Base-by-base conservation (phyloP, 148 eudicot genomes). In the Mesembryanthemum crystallinum region DNA sequence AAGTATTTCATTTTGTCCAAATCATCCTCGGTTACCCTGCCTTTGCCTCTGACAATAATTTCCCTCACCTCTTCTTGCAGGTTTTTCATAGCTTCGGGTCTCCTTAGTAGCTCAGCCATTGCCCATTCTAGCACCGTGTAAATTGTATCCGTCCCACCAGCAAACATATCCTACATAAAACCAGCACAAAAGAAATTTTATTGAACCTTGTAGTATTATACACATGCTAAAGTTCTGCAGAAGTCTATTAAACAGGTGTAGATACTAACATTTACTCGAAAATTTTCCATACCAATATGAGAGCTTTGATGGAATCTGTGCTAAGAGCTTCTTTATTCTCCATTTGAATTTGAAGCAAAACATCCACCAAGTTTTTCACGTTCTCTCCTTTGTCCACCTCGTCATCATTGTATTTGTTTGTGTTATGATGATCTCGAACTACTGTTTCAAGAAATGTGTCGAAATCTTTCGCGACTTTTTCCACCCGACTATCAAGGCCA, bases 71-170 rank as follows among this genome's bases (percentile, higher is more conserved):
- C 87, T 0, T 81, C 59, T 42, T 87, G 85, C 5, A 89, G 49
- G 29, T 73, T 58, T 29, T 72, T 59, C 78, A 86, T 58, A 24
- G 71, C 63, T 51, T 23, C 39, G 0, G 93, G 89, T 59, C 87
- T 76, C 62, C 78, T 77, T 72, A 87, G 3, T 8, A 86, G 76
- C 65, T 87, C 89, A 29, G 88, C 45, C 72, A 87, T 81, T 7
- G 83, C 71, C 93, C 93, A 89, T 55, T 84, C 88, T 58, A 89
- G 12, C 28, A 67, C 72, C 30, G 79, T 66, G 8, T n/a, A 75
- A 18, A 80, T 81, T 62, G 89, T 87, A 24, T 87, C 85, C 6
- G 85, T 83, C 55, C 89, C 93, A 32, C 78, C 89, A 5, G 73
- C 62, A 73, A 86, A 81, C 63, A 84, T 60, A 61, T 89, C 90